Conservation (phyloP, 2,329 filamentous ascomycete species). For the Fusarium sp. region DNA sequence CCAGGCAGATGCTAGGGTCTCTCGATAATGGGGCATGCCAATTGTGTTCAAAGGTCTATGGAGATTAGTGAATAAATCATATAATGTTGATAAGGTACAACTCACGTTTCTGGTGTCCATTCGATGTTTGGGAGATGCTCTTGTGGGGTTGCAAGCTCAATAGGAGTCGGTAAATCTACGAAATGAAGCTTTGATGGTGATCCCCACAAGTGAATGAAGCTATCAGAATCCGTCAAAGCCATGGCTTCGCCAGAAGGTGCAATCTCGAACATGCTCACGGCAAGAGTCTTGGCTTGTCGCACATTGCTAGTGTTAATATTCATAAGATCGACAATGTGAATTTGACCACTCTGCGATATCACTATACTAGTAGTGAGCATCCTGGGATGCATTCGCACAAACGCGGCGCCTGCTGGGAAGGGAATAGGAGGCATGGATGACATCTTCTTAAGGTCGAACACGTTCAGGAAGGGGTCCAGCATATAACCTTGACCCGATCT, state of each 20-base stretch:
- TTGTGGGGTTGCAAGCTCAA: conserved; percentile 78
- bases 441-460: conserved; percentile 94
- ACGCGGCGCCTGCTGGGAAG: conserved; percentile 90
- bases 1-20: conserved; percentile 88
- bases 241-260: conserved; percentile 89
- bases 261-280: conserved; percentile 83
- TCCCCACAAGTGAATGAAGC: conserved; percentile 86
- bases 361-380: conserved; percentile 96
- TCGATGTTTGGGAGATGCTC: conserved; percentile 69
- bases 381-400: conserved; percentile 95
- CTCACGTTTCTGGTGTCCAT: conserved; percentile 77
- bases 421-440: conserved; percentile 89
- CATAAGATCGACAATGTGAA: conserved; percentile 96
- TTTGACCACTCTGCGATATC: conserved; percentile 88
- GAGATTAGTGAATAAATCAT: conserved; percentile 5
- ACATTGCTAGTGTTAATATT: conserved; percentile 90
- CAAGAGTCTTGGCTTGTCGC: conserved; percentile 81
- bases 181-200: conserved; percentile 88
- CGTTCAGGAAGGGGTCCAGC: conserved; percentile 92
- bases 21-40: conserved; percentile 94
- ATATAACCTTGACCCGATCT: conserved; percentile 79
- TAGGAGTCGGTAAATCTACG: conserved; percentile 80
- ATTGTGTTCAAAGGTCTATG: conserved; percentile 80
- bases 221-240: conserved; percentile 82
- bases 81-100: conserved; percentile 8